Base-by-base conservation (phyloP, 1,284 basidiomycete species). In the Cutaneotrichosporon cavernicola region DNA sequence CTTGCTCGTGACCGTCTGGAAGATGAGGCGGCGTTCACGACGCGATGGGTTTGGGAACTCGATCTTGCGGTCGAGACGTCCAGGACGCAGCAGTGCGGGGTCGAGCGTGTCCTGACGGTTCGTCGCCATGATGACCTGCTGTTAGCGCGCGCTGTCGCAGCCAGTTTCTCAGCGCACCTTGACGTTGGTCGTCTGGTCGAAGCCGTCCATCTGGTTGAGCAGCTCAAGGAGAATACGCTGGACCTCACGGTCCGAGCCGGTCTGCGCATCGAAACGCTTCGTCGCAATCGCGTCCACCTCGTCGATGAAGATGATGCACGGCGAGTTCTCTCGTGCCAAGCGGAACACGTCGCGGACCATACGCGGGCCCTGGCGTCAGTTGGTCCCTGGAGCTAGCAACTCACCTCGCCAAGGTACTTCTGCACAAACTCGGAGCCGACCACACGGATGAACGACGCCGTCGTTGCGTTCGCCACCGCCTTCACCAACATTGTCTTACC, bases 311-410 rank as follows among this genome's bases (percentile, higher is more conserved):
- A 99, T 99, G 79, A 99, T 99, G 52, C 93, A 89, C 1, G 97
- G 97, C 0, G 96, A 87, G 75, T 99, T 99, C 81, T 99, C 97
- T 70, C 97, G 85, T 49, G 97, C 97, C 56, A 99, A 86, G 64
- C 97, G 87, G 86, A 99, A 99, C 63, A 99, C 97, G 78, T 99
- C 97, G 75, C 97, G 89, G 66, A 99, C 97, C 97, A 99, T 99
- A 70, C 97, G 91, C 57, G 97, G 97, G 53, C 97, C 97, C 84
- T 81, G 43, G 32, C 16, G 53, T 64, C 51, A 69, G 56, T 56
- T 49, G 30, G 7, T 16, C n/a, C 22, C 40, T 16, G 34, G 31
- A 50, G 2, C 11, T 9, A 5, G 26, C 10, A 7, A 69, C 78
- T 65, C 59, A 81, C 80, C 74, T 99, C 97, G 75, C 97, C 97